Evolutionary conservation across 495 filamentous ascomycete genomes (phyloP), one percentile per base, ranked within the genome.

Genomic region (Aspergillus haitiensis): DNA sequence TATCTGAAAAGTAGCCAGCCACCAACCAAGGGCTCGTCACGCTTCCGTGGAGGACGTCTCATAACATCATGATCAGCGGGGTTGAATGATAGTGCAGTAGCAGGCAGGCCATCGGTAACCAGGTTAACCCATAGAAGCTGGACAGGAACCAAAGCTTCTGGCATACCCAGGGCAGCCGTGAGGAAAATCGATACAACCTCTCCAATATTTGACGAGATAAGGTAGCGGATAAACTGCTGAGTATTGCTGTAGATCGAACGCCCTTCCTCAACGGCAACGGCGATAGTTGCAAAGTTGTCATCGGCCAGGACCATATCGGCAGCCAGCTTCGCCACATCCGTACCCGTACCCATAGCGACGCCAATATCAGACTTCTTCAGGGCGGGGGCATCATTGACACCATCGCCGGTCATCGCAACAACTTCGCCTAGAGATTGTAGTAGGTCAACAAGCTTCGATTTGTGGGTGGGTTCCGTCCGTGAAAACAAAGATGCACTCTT

Each of bases 171-270:
- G 5, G 95, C 95, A 32, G 95, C 95, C 16, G 95, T 99, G 70
- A 99, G 74, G 84, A 99, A 99, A 73, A 99, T 99, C 15, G 95
- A 99, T 9, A 99, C 95, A 35, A 99, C 95, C 72, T 99, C 95
- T 73, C 95, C 95, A 51, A 99, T 99, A 77, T 99, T 99, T 34
- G 93, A 97, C 8, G 92, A 97, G 73, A 99, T 99, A 51, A 99
- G 82, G 71, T 99, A 99, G 32, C 95, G 90, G 74, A 99, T 99
- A 73, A 99, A 99, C 70, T 99, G 95, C 70, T 99, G 95, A 3
- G 95, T 99, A 81, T 99, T 99, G 86, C 93, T 97, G 82, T 96
- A 99, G 78, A 99, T 99, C 35, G 92, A 92, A 54, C 95, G 88
- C 54, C 95, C 95, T 74, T 99, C 95, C 74, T 97, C 94, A 53